Conservation (phyloP, 2,329 filamentous ascomycete species). For the Emergomyces africanus region DNA sequence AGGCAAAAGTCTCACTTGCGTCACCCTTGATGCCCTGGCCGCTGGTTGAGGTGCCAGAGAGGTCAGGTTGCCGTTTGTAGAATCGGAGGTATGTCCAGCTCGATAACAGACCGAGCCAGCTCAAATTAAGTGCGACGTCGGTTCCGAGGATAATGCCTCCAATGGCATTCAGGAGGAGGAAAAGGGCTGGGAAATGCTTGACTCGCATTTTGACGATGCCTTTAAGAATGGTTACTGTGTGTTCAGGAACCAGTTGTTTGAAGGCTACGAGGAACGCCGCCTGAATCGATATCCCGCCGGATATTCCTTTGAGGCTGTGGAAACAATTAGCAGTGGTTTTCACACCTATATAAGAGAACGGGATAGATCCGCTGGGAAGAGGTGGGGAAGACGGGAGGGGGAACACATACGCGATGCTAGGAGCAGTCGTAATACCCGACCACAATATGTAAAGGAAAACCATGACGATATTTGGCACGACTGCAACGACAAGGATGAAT, state of each 20-base stretch:
- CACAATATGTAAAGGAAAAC: slow-evolving; percentile 63
- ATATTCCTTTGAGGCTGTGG: slow-evolving; percentile 63
- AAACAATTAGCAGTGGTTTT: not conserved
- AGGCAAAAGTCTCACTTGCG: slow-evolving; percentile 90
- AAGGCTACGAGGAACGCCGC: slow-evolving; percentile 92
- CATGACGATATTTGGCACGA: slow-evolving; percentile 68
- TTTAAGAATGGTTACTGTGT: slow-evolving; percentile 88
- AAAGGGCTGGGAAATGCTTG: slow-evolving; percentile 65
- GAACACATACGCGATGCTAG: slow-evolving; percentile 24
- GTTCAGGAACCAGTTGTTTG: slow-evolving; percentile 92
- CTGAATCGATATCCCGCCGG: slow-evolving; percentile 78
- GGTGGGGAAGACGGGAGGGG: too few relatives aligned
- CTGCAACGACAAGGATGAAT: slow-evolving; percentile 63
- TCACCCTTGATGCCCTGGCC: slow-evolving; percentile 61
- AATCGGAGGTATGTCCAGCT: slow-evolving; percentile 96
- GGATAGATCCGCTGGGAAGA: not conserved
- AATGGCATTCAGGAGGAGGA: slow-evolving; percentile 55
- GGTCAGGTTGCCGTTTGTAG: slow-evolving; percentile 57
- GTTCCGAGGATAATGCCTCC: slow-evolving; percentile 52
- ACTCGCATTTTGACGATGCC: slow-evolving; percentile 83
- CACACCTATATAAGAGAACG: not conserved
- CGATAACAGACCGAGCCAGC: slow-evolving; percentile 67
- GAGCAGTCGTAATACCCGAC: slow-evolving; percentile 47
- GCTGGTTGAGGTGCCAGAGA: slow-evolving; percentile 41
- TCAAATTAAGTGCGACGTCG: slow-evolving; percentile 67